Evolutionary conservation across 208 protist genomes (phyloP).

Genomic region (Crithidia expoeki): DNA sequence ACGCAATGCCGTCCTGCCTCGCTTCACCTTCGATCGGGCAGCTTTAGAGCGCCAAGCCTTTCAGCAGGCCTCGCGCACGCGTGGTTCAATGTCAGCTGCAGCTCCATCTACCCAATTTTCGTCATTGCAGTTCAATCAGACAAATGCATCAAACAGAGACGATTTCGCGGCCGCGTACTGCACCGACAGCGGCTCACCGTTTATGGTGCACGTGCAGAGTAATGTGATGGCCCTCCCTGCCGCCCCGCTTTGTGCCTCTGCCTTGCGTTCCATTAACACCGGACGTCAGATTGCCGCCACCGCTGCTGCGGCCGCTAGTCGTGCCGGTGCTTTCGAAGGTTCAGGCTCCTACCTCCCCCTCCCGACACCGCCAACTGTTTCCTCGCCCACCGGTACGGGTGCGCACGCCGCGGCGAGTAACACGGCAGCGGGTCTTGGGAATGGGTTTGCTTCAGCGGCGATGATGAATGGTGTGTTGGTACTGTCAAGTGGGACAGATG

Average conservation of each 20-base stretch:
- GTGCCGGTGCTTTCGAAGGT: no score
- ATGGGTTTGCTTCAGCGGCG: constrained; percentile 10
- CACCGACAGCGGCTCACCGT: constrained; percentile 9
- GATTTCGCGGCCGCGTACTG: constrained; percentile 1
- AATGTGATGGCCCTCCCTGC: constrained; percentile 27
- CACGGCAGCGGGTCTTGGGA: constrained; percentile 7
- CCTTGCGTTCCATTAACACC: not conserved
- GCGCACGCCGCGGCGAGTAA: constrained; percentile 9
- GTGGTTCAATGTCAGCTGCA: constrained; percentile 8
- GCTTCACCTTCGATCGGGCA: constrained; percentile 27
- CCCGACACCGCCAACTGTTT: not conserved
- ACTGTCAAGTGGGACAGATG: constrained; percentile 33
- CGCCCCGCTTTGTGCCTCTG: not conserved
- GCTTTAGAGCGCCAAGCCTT: constrained; percentile 19
- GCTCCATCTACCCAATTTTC: not conserved
- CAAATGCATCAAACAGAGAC: not conserved
- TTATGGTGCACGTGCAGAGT: constrained; percentile 38
- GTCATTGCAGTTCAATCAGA: not conserved
- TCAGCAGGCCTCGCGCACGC: not conserved
- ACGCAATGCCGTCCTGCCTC: constrained; percentile 33
- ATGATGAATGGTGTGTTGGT: constrained; percentile 11
- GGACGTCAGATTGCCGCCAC: not conserved
- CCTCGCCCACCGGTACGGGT: constrained; percentile 12
- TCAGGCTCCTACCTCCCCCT: not conserved
- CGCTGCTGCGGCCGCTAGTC: not conserved